phyloP scores from a whole-genome alignment of 2,329 filamentous ascomycete genomes.

The Cercospora sojina region DNA sequence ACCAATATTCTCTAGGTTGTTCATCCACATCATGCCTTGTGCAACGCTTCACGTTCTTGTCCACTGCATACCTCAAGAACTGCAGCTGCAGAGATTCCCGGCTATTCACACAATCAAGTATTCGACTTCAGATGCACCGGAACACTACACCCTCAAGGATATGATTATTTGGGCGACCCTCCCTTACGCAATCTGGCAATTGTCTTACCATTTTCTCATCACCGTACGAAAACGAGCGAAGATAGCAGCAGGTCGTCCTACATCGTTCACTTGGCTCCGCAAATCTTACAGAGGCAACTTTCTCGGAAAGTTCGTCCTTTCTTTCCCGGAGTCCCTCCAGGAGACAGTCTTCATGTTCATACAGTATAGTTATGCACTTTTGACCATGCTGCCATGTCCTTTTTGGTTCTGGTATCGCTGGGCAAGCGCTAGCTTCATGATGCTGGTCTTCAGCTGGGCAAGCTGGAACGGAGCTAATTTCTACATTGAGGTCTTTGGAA shows the following conservation, averaged over 20 bases:
- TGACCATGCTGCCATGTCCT: conserved; percentile 92
- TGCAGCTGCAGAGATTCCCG: conserved; percentile 71
- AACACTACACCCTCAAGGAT: conserved; percentile 70
- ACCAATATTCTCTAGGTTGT: conserved; percentile 56
- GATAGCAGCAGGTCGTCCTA: conserved; percentile 91
- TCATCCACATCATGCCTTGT: conserved; percentile 99
- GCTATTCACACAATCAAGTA: conserved; percentile 80
- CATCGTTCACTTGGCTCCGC: conserved; percentile 95
- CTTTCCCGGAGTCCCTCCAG: conserved; percentile 72
- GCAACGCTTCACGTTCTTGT: conserved; percentile 89
- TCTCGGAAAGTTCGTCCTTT: conserved; percentile 82
- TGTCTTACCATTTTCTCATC: conserved; percentile 91
- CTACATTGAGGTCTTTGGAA: conserved; percentile 98
- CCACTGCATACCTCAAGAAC: conserved; percentile 68
- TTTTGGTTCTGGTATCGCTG: conserved; percentile 90
- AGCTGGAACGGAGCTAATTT: conserved; percentile 96
- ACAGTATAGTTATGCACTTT: conserved; percentile 84
- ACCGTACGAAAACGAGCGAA: conserved; percentile 92
- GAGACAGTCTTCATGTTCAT: conserved; percentile 94
- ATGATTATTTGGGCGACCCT: conserved; percentile 96
- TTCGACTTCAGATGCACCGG: conserved; percentile 65
- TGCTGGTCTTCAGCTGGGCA: conserved; percentile 85
- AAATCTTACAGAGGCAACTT: conserved; percentile 85
- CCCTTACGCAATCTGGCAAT: conserved; percentile 90
- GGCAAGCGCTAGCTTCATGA: conserved; percentile 74